A percentile compares a stretch with the other conserved stretches of the same genome.
Conservation (phyloP, 2,329 filamentous ascomycete genomes). For the Epichloe uncinata region DNA sequence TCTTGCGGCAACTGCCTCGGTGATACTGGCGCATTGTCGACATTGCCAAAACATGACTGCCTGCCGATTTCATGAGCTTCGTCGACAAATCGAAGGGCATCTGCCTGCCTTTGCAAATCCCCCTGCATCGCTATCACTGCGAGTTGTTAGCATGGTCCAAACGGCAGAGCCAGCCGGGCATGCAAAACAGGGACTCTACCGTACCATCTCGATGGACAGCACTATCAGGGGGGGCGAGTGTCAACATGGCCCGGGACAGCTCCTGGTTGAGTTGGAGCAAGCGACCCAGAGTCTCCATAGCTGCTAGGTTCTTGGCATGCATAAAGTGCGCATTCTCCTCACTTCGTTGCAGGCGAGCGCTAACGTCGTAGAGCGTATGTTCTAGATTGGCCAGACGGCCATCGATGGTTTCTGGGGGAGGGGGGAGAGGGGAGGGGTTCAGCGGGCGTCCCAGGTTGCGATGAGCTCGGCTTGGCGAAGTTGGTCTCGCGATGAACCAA, state of each 20-base stretch:
- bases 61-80: slow-evolving; percentile 56
- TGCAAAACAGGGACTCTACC: slow-evolving; percentile 19
- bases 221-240: slow-evolving; percentile 62
- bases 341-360: slow-evolving; percentile 59
- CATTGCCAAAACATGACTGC: slow-evolving; percentile 50
- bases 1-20: slow-evolving; percentile 79
- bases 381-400: slow-evolving; percentile 63
- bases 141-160: neutral
- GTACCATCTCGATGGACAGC: slow-evolving; percentile 71
- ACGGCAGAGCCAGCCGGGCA: neutral
- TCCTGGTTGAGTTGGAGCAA: slow-evolving; percentile 69
- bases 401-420: slow-evolving; percentile 59
- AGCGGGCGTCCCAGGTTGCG: slow-evolving; percentile 73
- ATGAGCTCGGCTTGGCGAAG: slow-evolving; percentile 57
- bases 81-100: slow-evolving; percentile 42
- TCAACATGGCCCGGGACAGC: slow-evolving; percentile 60
- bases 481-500: slow-evolving; percentile 88
- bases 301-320: slow-evolving; percentile 65
- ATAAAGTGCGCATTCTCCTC: slow-evolving; percentile 74
- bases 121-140: slow-evolving; percentile 42
- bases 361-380: slow-evolving; percentile 70
- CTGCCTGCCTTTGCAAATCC: slow-evolving; percentile 48
- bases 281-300: slow-evolving; percentile 68
- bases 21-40: slow-evolving; percentile 71
- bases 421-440: slow-evolving; percentile 66